Evolutionary conservation across 345 rosid genomes (phyloP), one percentile per base, ranked within the genome.

Genomic region (Populus alba): DNA sequence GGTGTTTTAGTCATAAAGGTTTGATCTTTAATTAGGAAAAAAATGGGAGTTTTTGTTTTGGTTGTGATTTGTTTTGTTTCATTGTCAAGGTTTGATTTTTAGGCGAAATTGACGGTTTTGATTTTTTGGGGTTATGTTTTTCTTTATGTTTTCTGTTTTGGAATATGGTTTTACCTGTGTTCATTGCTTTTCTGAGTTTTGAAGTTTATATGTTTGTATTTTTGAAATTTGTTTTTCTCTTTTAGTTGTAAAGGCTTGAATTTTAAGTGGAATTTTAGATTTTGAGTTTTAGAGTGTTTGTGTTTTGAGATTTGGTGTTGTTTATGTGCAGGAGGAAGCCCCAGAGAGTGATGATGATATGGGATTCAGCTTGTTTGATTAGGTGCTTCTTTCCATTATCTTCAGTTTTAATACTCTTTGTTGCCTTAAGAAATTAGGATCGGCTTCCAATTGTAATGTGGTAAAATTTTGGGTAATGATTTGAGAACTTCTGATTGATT

Each of bases 301-400:
- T 74, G 68, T 6, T 72, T 39, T 61, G 49, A 59, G 23, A 18
- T 51, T 29, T 68, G 38, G 23, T 8, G 7, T 69, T 8, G 17
- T 16, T 33, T 55, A 3, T 66, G 55, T 38, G 18, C 81, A 80
- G 86, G 81, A 83, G 55, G 79, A 80, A 25, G 72, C 77, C 2
- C 35, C 78, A 59, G 81, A 83, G 68, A 83, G 81, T 37, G 81
- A 83, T 25, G 86, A 77, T 6, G 83, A 77, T 11, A 75, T 80
- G 83, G 83, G 83, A 66, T 80, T 83, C 70, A 39, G 79, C 75
- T 78, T 80, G 68, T 83, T 83, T 29, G 81, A 80, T 51, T 74
- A 74, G 75, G 76, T 38, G 53, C 71, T 31, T 51, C 65, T 9
- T 45, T 74, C 17, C 67, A 72, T 57, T 51, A 0, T 53, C 35